These are phyloP conservation scores for Dipteronia dyeriana DNA, from an alignment of 345 rosid genomes.

Conservation along the genomic window DNA sequence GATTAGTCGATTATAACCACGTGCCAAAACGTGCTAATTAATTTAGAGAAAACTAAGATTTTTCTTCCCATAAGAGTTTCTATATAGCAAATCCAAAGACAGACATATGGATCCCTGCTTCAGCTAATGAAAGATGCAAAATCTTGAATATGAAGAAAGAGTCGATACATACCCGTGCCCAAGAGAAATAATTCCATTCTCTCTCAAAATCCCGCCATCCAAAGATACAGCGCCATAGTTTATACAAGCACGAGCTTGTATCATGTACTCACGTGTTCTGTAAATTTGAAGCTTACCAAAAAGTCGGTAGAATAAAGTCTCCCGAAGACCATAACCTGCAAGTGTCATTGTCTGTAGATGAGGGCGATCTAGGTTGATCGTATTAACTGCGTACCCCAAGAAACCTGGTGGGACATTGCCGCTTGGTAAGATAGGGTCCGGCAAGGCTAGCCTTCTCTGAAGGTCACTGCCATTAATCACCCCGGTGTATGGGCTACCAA, in stretches of 20 bases:
- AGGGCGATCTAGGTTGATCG: conserved; percentile 40
- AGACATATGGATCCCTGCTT: not conserved
- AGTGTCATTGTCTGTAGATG: conserved; percentile 25
- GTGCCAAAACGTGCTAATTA: no score
- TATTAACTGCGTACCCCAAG: conserved; percentile 66
- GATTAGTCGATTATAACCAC: not conserved
- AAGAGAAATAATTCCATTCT: conserved; percentile 41
- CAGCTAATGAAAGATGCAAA: not conserved
- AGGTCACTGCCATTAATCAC: conserved; percentile 29
- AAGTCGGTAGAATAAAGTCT: conserved; percentile 53
- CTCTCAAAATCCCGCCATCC: conserved; percentile 60
- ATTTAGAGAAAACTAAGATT: no score
- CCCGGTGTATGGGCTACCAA: conserved; percentile 38
- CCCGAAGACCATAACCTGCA: conserved; percentile 52
- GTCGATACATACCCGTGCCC: conserved; percentile 41
- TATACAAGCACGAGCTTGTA: conserved; percentile 40
- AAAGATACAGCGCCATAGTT: conserved; percentile 48
- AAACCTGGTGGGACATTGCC: conserved; percentile 54
- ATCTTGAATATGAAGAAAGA: not conserved
- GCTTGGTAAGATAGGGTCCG: conserved; percentile 36
- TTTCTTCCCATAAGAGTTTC: not conserved
- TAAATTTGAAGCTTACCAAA: conserved; percentile 64
- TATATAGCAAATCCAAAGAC: not conserved
- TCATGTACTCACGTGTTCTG: conserved; percentile 42
- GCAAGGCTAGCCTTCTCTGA: conserved; percentile 49